phyloP scores from a whole-genome alignment of 495 filamentous ascomycete genomes.

The Umbilicaria muhlenbergii region DNA sequence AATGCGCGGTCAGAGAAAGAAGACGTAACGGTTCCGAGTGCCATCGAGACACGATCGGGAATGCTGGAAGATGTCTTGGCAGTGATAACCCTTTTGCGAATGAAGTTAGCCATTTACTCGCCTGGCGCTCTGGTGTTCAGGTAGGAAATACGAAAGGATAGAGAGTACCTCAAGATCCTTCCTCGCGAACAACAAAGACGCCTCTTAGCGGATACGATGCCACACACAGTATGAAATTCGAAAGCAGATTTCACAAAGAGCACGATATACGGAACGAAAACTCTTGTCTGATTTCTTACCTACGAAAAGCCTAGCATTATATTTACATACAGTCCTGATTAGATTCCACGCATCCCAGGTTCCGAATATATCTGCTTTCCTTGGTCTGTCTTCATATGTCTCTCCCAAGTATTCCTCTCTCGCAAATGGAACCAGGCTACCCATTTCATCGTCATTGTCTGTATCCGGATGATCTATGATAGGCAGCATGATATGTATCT shows the following conservation, averaged over 20 bases:
- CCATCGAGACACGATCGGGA: slow-evolving; percentile 72
- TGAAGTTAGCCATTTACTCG: slow-evolving; percentile 6
- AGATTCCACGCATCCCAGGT: slow-evolving; percentile 91
- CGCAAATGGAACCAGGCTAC: slow-evolving; percentile 42
- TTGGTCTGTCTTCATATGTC: slow-evolving; percentile 18
- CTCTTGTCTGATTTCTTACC: slow-evolving; percentile 43
- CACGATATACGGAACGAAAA: too few relatives aligned
- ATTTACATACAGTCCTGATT: slow-evolving; percentile 75
- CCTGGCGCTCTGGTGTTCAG: neutral
- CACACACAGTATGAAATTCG: too few relatives aligned
- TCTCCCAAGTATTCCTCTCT: slow-evolving; percentile 33
- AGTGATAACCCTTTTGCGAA: slow-evolving; percentile 50
- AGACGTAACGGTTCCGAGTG: slow-evolving; percentile 81
- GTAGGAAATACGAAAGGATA: slow-evolving; percentile 5
- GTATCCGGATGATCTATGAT: slow-evolving; percentile 49
- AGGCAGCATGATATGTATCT: slow-evolving; percentile 63
- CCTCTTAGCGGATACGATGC: neutral
- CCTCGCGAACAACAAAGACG: slow-evolving; percentile 1
- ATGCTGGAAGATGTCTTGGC: slow-evolving; percentile 61
- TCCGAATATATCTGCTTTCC: slow-evolving; percentile 47
- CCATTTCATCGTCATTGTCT: slow-evolving; percentile 31
- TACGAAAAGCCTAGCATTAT: slow-evolving; percentile 64
- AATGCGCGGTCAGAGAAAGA: slow-evolving; percentile 46
- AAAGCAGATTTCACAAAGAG: too few relatives aligned
- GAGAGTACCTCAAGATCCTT: slow-evolving; percentile 16